Evolutionary conservation across 2,329 filamentous ascomycete species (phyloP).

Genomic region (Purpureocillium lavendulum): DNA sequence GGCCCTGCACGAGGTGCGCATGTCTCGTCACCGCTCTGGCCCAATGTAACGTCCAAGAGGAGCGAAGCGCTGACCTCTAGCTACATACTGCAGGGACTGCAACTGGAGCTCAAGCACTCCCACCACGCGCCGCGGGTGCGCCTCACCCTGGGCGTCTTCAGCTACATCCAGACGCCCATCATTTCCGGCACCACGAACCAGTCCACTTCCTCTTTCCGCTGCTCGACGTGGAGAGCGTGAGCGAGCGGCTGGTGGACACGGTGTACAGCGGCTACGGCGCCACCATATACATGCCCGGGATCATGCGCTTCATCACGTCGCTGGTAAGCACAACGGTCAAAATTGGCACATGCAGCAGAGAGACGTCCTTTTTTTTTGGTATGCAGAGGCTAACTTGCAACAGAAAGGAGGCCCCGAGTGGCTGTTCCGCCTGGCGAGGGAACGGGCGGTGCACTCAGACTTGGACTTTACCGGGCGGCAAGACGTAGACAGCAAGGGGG

Average conservation of each 20-base stretch:
- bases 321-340: conserved; percentile 15
- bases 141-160: conserved; percentile 18
- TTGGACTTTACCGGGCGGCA: conserved; percentile 6
- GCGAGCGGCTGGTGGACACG: conserved; percentile 16
- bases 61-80: too few species aligned
- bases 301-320: conserved; percentile 15
- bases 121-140: conserved; percentile 19
- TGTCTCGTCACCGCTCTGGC: conserved; percentile 16
- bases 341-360: too few species aligned
- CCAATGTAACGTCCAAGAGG: neutral
- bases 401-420: conserved; percentile 12
- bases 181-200: conserved; percentile 15
- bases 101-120: conserved; percentile 19
- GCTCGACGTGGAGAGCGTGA: conserved; percentile 22
- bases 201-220: conserved; percentile 20
- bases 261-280: conserved; percentile 21
- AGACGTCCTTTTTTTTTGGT: too few species aligned
- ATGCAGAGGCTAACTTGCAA: too few species aligned
- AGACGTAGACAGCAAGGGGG: conserved; percentile 1
- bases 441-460: conserved; percentile 3
- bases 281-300: conserved; percentile 19
- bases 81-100: conserved; percentile 17
- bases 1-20: too few species aligned
- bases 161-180: conserved; percentile 23
- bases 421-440: conserved; percentile 8